A percentile compares a stretch with the other conserved stretches of the same genome.
Evolutionary conservation across 768 basidiomycete species (phyloP).

Genomic region (Suillus clintonianus): DNA sequence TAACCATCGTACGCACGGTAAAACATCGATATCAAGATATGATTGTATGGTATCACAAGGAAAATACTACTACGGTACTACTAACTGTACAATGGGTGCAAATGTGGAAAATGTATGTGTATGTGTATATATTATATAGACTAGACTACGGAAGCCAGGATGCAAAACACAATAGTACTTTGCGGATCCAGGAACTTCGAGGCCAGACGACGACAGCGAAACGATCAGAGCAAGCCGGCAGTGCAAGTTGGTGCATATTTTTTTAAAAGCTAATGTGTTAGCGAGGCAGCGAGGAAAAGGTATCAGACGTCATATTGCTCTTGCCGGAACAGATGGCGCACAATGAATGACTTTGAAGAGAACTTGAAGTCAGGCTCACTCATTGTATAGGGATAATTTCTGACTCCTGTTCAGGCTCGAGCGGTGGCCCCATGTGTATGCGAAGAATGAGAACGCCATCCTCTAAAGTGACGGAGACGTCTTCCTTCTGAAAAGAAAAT

Average conservation of each 20-base stretch:
- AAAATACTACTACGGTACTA: not conserved
- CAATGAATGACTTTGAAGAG: not conserved
- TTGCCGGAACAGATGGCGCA: slow-evolving; percentile 4
- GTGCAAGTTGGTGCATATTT: not conserved
- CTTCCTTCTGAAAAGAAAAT: slow-evolving; percentile 43
- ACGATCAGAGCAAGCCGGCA: not conserved
- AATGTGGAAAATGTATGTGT: not conserved
- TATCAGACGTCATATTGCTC: slow-evolving; percentile 1
- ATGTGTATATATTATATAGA: not conserved
- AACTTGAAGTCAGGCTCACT: slow-evolving; percentile 25
- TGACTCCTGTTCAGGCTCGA: slow-evolving; percentile 41
- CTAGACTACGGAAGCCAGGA: not conserved
- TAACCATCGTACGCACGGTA: too few relatives aligned
- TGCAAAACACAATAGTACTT: not conserved
- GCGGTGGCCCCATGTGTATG: slow-evolving; percentile 51
- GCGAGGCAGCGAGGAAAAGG: not conserved
- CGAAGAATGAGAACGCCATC: slow-evolving; percentile 63
- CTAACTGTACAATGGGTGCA: not conserved
- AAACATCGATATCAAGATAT: not conserved
- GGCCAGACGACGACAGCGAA: not conserved
- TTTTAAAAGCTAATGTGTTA: slow-evolving; percentile 3
- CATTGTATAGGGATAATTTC: slow-evolving; percentile 53
- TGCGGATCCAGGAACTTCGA: not conserved
- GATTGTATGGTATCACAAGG: not conserved
- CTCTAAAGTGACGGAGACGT: slow-evolving; percentile 55